Base-by-base conservation (phyloP, 2,329 filamentous ascomycete genomes). In the Neurospora sp. region DNA sequence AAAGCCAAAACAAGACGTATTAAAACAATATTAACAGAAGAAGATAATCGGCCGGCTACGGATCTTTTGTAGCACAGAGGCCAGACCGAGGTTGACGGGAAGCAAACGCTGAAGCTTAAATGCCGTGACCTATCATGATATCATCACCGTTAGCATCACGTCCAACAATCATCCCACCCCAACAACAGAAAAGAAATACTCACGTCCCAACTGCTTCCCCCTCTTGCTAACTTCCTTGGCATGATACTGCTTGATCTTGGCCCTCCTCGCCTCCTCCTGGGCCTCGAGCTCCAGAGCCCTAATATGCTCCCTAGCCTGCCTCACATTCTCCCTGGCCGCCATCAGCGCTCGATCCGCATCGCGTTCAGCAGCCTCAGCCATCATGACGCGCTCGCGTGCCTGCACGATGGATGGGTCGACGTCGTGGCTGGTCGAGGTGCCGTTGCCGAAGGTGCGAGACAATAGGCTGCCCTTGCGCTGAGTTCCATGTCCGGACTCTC, bases 131-230 rank as follows among this genome's bases (percentile, higher is more conserved):
- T 62, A 33, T 62, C 1, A 33, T 33, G 2, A 0, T 13, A 52
- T 46, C n/a, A 52, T 46, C n/a, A 6, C 23, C 28, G 8, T 62
- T 62, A 62, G 52, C 52, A 52, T 33, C 28, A 33, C 28, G 28
- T 33, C 28, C 28, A 33, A 33, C 28, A 33, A 33, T 33, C 28
- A 33, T 33, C 28, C 28, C 28, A 33, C 5, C 28, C 28, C 28
- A 33, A 33, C 4, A 33, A 33, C 28, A 33, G 28, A 62, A 33
- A 7, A 33, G 13, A n/a, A n/a, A n/a, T 33, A 88, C 86, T 81
- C 83, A 90, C 89, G 86, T 70, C 90, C 89, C 71, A 91, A 85
- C n/a, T 86, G 84, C 79, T 89, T 88, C n/a, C 87, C 89, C 68
- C 89, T 83, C 86, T 90, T 91, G 6, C 86, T 88, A 38, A 91